Evolutionary conservation across 495 filamentous ascomycete genomes (phyloP).

Genomic region (Podospora pseudocomata): DNA sequence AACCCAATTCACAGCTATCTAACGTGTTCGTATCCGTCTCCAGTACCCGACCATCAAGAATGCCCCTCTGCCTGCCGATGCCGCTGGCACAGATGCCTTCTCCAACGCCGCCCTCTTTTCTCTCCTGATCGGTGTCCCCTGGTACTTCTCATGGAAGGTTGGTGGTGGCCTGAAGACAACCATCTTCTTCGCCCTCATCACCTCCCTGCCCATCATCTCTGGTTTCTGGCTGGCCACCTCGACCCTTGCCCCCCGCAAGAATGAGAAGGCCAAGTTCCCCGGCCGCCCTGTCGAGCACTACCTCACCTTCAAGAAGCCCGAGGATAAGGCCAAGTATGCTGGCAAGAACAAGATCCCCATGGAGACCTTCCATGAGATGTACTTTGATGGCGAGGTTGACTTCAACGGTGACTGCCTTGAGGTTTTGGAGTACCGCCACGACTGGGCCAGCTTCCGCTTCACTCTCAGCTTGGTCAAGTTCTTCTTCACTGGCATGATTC

Average conservation of each 20-base stretch:
- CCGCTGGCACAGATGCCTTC: constrained; percentile 64
- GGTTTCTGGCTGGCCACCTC: constrained; percentile 70
- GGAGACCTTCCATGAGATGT: constrained; percentile 86
- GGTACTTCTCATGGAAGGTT: constrained; percentile 62
- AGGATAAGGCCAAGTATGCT: constrained; percentile 66
- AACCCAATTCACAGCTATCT: constrained; percentile 6
- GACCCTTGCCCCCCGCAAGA: constrained; percentile 64
- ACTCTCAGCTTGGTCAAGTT: constrained; percentile 58
- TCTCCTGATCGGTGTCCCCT: constrained; percentile 58
- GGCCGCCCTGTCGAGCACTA: constrained; percentile 82
- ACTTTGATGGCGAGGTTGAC: constrained; percentile 79
- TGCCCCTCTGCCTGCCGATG: constrained; percentile 76
- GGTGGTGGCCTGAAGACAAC: constrained; percentile 69
- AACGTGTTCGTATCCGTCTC: constrained; percentile 5
- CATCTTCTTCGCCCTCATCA: constrained; percentile 65
- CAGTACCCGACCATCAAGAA: constrained; percentile 78
- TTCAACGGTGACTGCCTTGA: constrained; percentile 83
- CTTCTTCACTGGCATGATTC: constrained; percentile 55
- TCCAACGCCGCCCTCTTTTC: constrained; percentile 60
- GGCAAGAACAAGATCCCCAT: constrained; percentile 79
- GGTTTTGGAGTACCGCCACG: constrained; percentile 76
- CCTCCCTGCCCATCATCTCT: constrained; percentile 62
- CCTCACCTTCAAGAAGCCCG: constrained; percentile 74
- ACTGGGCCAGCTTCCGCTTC: constrained; percentile 83
- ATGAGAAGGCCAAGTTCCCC: constrained; percentile 71